Evolutionary conservation across 1,284 basidiomycete species (phyloP), one percentile per base, ranked within the genome.

Genomic region (Tremellales sp.): DNA sequence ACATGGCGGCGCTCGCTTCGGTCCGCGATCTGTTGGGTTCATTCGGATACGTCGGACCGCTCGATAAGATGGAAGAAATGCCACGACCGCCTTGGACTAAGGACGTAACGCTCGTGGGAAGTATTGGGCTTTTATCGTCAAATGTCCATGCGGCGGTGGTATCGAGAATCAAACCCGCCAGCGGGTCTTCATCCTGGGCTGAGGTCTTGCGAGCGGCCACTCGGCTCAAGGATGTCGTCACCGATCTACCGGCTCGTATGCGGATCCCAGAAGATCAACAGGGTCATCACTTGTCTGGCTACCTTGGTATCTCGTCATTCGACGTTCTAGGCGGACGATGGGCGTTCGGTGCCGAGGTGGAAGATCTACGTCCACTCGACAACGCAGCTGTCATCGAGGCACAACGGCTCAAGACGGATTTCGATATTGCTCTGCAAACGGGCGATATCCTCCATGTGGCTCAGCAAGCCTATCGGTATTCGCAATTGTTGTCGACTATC

Each of bases 41-140:
- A 0, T 69, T 66, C 31, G 70, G 73, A 11, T 73, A 73, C 47
- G 68, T 73, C 13, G 66, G 70, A 6, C 70, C 69, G 2, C 15
- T 66, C 10, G 64, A 69, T 31, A 44, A 29, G 25, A 54, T 52
- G 52, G 62, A 61, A 40, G 66, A 66, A 7, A 43, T 65, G 52
- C 56, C 54, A 17, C 54, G 68, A n/a, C 68, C 70, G 4, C 17
- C 40, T 8, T 72, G 70, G 70, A 54, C 58, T 2, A 53, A 46
- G 11, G 67, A 70, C 45, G 59, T 67, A 58, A 60, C 61, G 7
- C 47, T 70, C 2, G 56, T 72, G 11, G 68, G 65, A 13, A 56
- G 51, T 33, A 57, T 69, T n/a, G 69, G 67, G 8, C 40, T 67
- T 8, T 51, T 73, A 8, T 54, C 60, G 13, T 52, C 60, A 35